Percentiles rank a stretch among this genome's conserved stretches.
Conservation (phyloP, 1,139 yeast species). For the Saccharomycopsis phalli region DNA sequence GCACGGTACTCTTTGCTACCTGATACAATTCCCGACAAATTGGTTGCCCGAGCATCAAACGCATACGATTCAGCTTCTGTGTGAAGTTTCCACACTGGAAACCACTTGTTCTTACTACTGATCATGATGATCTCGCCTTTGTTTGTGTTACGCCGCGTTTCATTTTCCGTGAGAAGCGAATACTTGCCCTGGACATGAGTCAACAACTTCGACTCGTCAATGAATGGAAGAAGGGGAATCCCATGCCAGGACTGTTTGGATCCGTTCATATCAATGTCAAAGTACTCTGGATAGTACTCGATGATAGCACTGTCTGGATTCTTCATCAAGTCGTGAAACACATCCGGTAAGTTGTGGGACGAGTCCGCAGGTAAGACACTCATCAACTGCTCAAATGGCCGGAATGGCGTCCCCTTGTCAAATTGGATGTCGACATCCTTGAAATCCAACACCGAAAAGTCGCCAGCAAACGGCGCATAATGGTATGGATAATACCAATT, state of each 20-base stretch:
- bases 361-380: conserved; percentile 96
- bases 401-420: conserved; percentile 68
- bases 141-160: conserved; percentile 57
- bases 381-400: conserved; percentile 95
- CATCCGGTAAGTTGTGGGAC: conserved; percentile 80
- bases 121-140: conserved; percentile 54
- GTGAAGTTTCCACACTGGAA: conserved; percentile 24
- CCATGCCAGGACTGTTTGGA: conserved; percentile 95
- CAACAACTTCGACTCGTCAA: conserved; percentile 71
- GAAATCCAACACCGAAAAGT: conserved; percentile 47
- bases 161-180: conserved; percentile 55
- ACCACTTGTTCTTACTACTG: conserved; percentile 48
- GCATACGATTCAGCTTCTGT: conserved; percentile 26
- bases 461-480: conserved; percentile 96
- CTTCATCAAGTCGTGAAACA: conserved; percentile 78
- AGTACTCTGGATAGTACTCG: conserved; percentile 86
- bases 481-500: conserved; percentile 96
- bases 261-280: conserved; percentile 91
- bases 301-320: conserved; percentile 73
- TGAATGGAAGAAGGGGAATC: conserved; percentile 81
- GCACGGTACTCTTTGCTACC: conserved; percentile 39
- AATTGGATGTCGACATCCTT: conserved; percentile 51
- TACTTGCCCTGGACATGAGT: conserved; percentile 61
- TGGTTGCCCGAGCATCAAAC: conserved; percentile 41
- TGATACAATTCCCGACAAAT: conserved; percentile 55